Percentiles rank a stretch among this genome's conserved stretches.
Conservation (phyloP, 352 stramenopile species). For the Globisporangium polare region DNA sequence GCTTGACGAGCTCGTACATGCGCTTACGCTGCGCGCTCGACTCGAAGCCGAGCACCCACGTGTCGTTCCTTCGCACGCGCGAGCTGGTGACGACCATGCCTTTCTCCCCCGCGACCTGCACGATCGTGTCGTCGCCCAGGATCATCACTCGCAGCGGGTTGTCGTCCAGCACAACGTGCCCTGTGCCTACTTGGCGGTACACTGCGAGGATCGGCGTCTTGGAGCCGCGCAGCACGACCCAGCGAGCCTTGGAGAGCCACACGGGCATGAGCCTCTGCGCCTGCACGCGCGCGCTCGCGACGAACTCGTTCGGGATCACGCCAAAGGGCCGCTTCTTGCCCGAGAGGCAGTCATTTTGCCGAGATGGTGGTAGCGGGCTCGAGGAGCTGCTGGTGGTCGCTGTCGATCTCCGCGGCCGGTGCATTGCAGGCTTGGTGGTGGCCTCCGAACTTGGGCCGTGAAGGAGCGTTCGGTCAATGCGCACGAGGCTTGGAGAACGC, state of each 20-base stretch:
- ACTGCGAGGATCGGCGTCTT: slow-evolving; percentile 57
- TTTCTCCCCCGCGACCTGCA: slow-evolving; percentile 40
- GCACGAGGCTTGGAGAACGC: background rate
- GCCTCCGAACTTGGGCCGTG: slow-evolving; percentile 1
- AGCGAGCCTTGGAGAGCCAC: slow-evolving; percentile 49
- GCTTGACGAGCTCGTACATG: slow-evolving; percentile 48
- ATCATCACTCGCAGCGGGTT: slow-evolving; percentile 49
- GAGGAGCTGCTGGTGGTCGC: background rate
- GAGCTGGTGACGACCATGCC: slow-evolving; percentile 48
- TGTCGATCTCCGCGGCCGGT: background rate
- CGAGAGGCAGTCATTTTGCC: background rate
- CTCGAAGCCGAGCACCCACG: slow-evolving; percentile 46
- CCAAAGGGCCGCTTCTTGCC: slow-evolving; percentile 17
- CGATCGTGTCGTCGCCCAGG: slow-evolving; percentile 40
- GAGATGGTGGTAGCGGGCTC: background rate
- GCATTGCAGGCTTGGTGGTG: background rate
- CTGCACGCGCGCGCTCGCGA: slow-evolving; percentile 42
- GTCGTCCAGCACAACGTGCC: slow-evolving; percentile 25
- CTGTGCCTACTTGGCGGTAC: slow-evolving; percentile 27
- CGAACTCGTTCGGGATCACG: slow-evolving; percentile 49
- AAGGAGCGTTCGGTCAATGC: background rate
- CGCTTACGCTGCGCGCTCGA: slow-evolving; percentile 33
- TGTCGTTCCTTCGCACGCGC: slow-evolving; percentile 49
- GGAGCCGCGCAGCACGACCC: slow-evolving; percentile 56
- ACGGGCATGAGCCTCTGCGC: slow-evolving; percentile 44